Conservation (phyloP, 1,284 basidiomycete species). For the Agroathelia rolfsii region DNA sequence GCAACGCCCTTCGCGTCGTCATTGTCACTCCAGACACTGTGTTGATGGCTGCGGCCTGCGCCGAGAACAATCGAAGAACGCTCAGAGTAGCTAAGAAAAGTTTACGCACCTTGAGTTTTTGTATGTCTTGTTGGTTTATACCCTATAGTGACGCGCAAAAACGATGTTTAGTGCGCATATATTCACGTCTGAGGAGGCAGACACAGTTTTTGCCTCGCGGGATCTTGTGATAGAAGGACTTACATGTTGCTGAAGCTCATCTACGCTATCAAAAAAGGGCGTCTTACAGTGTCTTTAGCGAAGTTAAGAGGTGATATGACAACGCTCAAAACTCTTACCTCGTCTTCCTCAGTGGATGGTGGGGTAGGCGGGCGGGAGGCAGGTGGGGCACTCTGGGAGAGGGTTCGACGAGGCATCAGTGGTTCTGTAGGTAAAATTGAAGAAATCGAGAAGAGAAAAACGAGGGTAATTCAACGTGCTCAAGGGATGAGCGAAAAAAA, state of each 20-base stretch:
- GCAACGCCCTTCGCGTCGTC: constrained; percentile 77
- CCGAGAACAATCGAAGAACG: constrained; percentile 7
- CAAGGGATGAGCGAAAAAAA: too few species aligned
- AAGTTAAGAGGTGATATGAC: constrained; percentile 2
- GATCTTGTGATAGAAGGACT: constrained; percentile 14
- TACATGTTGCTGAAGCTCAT: constrained; percentile 84
- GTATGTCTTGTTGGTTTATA: constrained; percentile 89
- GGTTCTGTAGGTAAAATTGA: too few species aligned
- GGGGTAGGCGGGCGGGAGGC: constrained; percentile 28
- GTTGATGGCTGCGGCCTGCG: constrained; percentile 65
- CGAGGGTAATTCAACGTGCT: too few species aligned
- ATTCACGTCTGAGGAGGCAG: constrained; percentile 5
- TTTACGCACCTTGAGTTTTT: constrained; percentile 72
- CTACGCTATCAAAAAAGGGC: constrained; percentile 67
- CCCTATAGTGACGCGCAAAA: constrained; percentile 46
- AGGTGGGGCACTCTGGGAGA: constrained; percentile 27
- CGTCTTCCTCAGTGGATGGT: constrained; percentile 31
- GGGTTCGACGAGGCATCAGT: constrained; percentile 38
- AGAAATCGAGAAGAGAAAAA: too few species aligned
- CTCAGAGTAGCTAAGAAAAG: constrained; percentile 4
- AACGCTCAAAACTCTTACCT: constrained; percentile 16
- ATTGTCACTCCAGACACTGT: constrained; percentile 76
- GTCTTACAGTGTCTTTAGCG: constrained; percentile 30
- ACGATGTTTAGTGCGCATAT: constrained; percentile 10
- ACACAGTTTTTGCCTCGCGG: constrained; percentile 5